Base-by-base conservation (phyloP, 768 basidiomycete species). In the Leccinum uliginosum region DNA sequence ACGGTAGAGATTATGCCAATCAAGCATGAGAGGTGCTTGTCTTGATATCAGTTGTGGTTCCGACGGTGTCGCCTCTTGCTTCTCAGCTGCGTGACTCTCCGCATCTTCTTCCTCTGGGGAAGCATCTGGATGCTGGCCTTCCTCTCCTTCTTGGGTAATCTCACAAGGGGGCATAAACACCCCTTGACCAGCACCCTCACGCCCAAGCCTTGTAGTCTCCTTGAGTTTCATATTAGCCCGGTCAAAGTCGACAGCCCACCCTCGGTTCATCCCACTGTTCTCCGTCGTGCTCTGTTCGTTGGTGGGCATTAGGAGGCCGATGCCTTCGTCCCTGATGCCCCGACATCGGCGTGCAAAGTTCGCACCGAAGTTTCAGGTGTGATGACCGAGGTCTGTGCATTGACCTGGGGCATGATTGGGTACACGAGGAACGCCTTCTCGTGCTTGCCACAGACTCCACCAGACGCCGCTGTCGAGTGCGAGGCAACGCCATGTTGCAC, bases 381-480 rank as follows among this genome's bases (percentile, higher is more conserved):
- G 67, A 17, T 63, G 61, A 23, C 59, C 44, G 47, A 44, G 29
- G 52, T 60, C 54, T 53, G 59, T 23, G 29, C 29, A 19, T 57
- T 58, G 63, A 23, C 50, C 49, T 40, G 61, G 38, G 53, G 56
- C 0, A 38, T 51, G 67, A 46, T 35, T 53, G 63, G 65, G 55
- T 60, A 71, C 55, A 62, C 62, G 62, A 64, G 70, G 70, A 55
- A 57, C 29, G 59, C 70, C 70, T 60, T 71, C 67, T 57, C 69
- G 66, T 45, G 62, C 61, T 55, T 64, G 72, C 73, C 91, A 94
- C 24, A 93, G 75, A 2, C 77, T 78, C 43, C 85, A 80, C 93
- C 93, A 95, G 53, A 93, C 80, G 21, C 83, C 76, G 58, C 87
- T 86, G 71, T 95, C 93, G 43, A 74, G 76, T 1, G 88, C 84